Conservation (phyloP, 352 stramenopile species). For the Globisporangium heterothallicum region DNA sequence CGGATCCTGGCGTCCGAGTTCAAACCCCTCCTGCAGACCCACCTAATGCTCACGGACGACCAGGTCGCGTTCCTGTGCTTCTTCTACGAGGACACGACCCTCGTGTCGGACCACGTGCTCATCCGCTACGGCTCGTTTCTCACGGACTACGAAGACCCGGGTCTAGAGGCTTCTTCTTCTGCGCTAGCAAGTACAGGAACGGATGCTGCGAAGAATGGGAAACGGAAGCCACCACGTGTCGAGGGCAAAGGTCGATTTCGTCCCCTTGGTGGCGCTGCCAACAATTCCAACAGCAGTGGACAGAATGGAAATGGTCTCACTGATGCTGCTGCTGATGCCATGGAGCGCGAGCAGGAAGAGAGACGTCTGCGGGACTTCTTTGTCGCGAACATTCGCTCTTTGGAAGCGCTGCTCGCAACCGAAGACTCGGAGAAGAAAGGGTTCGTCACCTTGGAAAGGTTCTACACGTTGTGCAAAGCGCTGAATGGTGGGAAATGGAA, state of each 20-base stretch:
- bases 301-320: background rate
- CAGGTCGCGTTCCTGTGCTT: conserved; percentile 67
- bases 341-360: conserved; percentile 26
- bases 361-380: conserved; percentile 44
- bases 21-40: conserved; percentile 33
- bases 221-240: conserved; percentile 1
- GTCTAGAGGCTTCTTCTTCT: conserved; percentile 28
- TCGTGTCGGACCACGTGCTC: conserved; percentile 46
- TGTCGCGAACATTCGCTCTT: conserved; percentile 23
- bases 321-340: conserved; percentile 2
- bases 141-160: conserved; percentile 66
- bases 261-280: conserved; percentile 7
- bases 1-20: conserved; percentile 46
- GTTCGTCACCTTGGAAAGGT: conserved; percentile 39
- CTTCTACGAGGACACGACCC: conserved; percentile 73
- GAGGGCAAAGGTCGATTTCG: conserved; percentile 26
- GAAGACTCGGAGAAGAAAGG: conserved; percentile 45
- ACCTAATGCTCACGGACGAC: conserved; percentile 46
- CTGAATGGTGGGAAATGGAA: conserved; percentile 26
- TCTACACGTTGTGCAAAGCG: conserved; percentile 35
- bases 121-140: conserved; percentile 71
- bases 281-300: background rate
- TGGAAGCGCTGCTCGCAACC: conserved; percentile 34
- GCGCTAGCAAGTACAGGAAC: no score
- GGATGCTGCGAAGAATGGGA: background rate